Conservation (phyloP, 148 eudicot genomes). For the Linanthus parryae region DNA sequence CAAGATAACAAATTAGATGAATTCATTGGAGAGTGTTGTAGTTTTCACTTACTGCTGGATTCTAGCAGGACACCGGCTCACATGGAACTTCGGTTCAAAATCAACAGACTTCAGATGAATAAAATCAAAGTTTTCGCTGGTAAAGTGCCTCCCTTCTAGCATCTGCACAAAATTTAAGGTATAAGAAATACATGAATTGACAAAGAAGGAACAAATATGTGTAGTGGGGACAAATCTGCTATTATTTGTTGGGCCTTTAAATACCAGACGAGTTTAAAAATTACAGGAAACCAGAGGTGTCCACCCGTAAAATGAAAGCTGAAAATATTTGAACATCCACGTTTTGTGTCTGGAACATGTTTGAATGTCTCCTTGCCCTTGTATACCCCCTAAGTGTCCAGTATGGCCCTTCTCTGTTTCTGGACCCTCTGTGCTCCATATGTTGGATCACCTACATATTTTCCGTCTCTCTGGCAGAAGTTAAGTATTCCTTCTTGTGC, state of each 20-base stretch:
- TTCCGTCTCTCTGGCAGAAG: too few relatives aligned
- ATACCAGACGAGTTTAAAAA: too few relatives aligned
- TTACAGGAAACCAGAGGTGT: too few relatives aligned
- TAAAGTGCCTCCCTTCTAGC: conserved; percentile 23
- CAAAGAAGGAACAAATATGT: neutral
- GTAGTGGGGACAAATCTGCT: neutral
- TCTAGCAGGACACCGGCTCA: conserved; percentile 21
- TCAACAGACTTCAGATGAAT: conserved; percentile 22
- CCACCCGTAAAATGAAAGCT: too few relatives aligned
- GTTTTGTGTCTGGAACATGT: too few relatives aligned
- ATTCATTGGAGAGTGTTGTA: neutral
- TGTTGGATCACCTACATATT: too few relatives aligned
- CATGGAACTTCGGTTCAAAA: conserved; percentile 20
- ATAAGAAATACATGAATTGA: neutral
- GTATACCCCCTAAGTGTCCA: too few relatives aligned
- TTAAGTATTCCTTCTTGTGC: too few relatives aligned
- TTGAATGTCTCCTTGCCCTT: too few relatives aligned
- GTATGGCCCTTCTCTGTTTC: too few relatives aligned
- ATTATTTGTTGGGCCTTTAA: neutral
- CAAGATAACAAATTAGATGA: neutral
- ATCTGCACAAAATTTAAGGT: conserved; percentile 13
- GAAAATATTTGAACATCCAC: too few relatives aligned
- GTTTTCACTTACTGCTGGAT: conserved; percentile 26
- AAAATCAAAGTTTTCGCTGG: conserved; percentile 6
- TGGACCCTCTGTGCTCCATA: too few relatives aligned